Evolutionary conservation across 2,329 filamentous ascomycete species (phyloP).

Genomic region (Fusarium tupiense): DNA sequence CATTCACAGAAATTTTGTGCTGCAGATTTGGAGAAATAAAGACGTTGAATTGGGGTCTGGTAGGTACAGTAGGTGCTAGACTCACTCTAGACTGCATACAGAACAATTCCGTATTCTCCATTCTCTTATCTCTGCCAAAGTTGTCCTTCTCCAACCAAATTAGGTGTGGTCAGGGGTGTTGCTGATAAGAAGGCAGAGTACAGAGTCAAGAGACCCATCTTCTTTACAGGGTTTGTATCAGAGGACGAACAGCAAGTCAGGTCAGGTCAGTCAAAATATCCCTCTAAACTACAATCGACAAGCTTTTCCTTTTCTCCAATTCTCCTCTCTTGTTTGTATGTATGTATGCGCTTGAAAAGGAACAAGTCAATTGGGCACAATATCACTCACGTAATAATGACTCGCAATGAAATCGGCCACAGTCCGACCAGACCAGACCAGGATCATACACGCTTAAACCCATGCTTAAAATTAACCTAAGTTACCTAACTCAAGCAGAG

Average conservation of each 20-base stretch:
- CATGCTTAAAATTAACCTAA: constrained; percentile 30
- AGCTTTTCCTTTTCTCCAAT: not conserved
- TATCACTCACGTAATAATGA: constrained; percentile 5
- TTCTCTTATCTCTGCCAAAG: constrained; percentile 23
- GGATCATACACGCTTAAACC: constrained; percentile 26
- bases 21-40: constrained; percentile 30
- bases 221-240: constrained; percentile 6
- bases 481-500: not conserved
- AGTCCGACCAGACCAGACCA: constrained; percentile 11
- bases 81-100: constrained; percentile 2
- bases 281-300: not conserved
- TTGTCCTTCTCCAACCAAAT: constrained; percentile 28
- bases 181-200: constrained; percentile 15
- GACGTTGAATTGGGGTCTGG: constrained; percentile 20
- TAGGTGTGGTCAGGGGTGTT: constrained; percentile 19
- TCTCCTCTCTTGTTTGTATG: not conserved
- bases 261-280: not conserved
- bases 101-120: not conserved
- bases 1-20: constrained; percentile 11
- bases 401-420: constrained; percentile 23
- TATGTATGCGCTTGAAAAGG: not conserved
- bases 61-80: not conserved
- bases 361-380: not conserved
- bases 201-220: not conserved
- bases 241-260: not conserved